Base-by-base conservation (phyloP, 306 rosid species). In the Quercus glauca region DNA sequence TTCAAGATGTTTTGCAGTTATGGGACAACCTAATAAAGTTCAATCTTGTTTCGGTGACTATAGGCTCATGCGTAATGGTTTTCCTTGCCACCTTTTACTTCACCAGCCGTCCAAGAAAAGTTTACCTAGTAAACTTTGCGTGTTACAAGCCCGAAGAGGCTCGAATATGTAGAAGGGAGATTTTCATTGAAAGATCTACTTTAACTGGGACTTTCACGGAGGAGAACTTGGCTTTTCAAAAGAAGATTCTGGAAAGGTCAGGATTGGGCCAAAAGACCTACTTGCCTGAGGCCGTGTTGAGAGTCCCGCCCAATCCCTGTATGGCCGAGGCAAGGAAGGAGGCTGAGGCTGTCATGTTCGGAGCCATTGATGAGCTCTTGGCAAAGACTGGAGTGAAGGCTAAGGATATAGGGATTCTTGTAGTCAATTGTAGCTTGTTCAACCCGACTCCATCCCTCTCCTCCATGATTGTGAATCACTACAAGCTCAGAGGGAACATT, bases 361-460 rank as follows among this genome's bases (percentile, higher is more conserved):
- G 98, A 0, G 97, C 97, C 5, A 92, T 94, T 56, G 98, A 92
- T 28, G 87, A 91, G 87, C 86, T 94, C 61, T 52, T 94, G 58
- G 90, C 28, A 55, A 94, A 94, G 85, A 92, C 95, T 6, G 89
- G 93, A 0, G 92, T 94, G 18, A 94, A 89, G 83, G 91, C 97
- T 15, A 94, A 91, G 87, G 98, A 94, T 83, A 91, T 94, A 71
- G 98, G 95, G 79, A 88, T 94, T 57, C 80, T 92, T 79, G 90
- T 94, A 26, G 97, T 94, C 31, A 94, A 94, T 55, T 94, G 97
- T 8, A 94, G 97, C 56, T 84, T 94, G 94, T 94, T 92, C 74
- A 94, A 91, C 76, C 99, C 97, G 0, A 94, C 99, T 1, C 99
- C 99, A 0, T 94, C 99, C 31, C 81, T 92, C 29, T 91, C 97